These are phyloP conservation scores for Kuraishia capsulata DNA, from an alignment of 805 yeast genomes.

Conservation along the genomic window DNA sequence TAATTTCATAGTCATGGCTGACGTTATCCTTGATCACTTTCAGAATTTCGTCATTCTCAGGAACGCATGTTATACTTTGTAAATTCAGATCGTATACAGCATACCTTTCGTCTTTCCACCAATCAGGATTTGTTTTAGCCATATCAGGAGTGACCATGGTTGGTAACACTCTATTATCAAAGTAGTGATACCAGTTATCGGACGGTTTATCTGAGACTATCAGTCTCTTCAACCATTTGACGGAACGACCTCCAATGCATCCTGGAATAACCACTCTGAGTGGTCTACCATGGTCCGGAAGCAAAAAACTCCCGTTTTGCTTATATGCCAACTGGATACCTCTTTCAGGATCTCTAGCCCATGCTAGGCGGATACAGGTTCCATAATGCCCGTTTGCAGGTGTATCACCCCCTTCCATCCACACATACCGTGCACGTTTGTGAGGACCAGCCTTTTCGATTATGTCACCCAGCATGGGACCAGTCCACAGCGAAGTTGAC, in stretches of 20 bases:
- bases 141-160: slow-evolving; percentile 25
- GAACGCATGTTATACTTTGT: slow-evolving; percentile 23
- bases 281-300: slow-evolving; percentile 27
- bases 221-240: slow-evolving; percentile 23
- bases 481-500: slow-evolving; percentile 26
- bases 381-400: slow-evolving; percentile 25
- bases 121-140: slow-evolving; percentile 18
- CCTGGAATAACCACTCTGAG: slow-evolving; percentile 26
- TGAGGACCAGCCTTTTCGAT: slow-evolving; percentile 17
- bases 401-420: slow-evolving; percentile 25
- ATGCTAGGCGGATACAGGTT: slow-evolving; percentile 20
- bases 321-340: slow-evolving; percentile 23
- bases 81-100: slow-evolving; percentile 23
- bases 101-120: slow-evolving; percentile 30
- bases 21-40: slow-evolving; percentile 3
- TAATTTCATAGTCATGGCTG: slow-evolving; percentile 12
- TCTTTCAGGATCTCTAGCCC: slow-evolving; percentile 24
- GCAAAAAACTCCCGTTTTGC: slow-evolving; percentile 23
- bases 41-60: slow-evolving; percentile 18
- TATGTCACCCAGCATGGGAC: slow-evolving; percentile 19
- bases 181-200: slow-evolving; percentile 25
- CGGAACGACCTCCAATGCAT: slow-evolving; percentile 30
- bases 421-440: slow-evolving; percentile 18
- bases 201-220: slow-evolving; percentile 22
- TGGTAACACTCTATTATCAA: slow-evolving; percentile 26